These are phyloP conservation scores for Starmerella ratchasimensis DNA, from an alignment of 805 yeast species.

Conservation along the genomic window DNA sequence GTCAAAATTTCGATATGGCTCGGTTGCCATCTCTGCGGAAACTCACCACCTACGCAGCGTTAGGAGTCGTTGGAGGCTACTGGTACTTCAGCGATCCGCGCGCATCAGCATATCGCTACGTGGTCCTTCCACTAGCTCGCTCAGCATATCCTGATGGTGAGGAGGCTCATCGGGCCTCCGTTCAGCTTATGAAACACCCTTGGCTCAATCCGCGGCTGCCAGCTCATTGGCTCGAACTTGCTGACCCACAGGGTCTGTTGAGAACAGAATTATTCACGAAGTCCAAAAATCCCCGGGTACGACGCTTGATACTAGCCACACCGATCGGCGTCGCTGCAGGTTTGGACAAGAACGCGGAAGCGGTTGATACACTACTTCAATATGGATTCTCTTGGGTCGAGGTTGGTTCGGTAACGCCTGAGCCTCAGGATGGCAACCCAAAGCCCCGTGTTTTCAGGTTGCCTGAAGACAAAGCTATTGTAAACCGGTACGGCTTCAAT, in stretches of 20 bases:
- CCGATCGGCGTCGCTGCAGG: slow-evolving; percentile 96
- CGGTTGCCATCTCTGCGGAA: slow-evolving; percentile 12
- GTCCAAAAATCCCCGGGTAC: slow-evolving; percentile 18
- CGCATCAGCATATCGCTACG: slow-evolving; percentile 68
- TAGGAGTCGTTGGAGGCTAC: slow-evolving; percentile 28
- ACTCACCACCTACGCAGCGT: slow-evolving; percentile 12
- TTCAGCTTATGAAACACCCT: slow-evolving; percentile 44
- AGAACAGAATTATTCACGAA: slow-evolving; percentile 21
- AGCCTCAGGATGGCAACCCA: slow-evolving; percentile 93
- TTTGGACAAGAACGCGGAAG: slow-evolving; percentile 85
- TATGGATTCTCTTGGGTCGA: slow-evolving; percentile 83
- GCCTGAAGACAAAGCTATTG: slow-evolving; percentile 74
- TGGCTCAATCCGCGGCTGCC: slow-evolving; percentile 23
- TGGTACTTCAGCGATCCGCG: slow-evolving; percentile 60
- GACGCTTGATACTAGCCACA: slow-evolving; percentile 35
- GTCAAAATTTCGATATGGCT: too few species aligned
- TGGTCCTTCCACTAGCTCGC: slow-evolving; percentile 65
- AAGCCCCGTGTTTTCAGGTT: slow-evolving; percentile 79
- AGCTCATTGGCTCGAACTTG: slow-evolving; percentile 19
- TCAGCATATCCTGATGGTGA: slow-evolving; percentile 60
- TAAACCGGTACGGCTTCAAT: slow-evolving; percentile 89
- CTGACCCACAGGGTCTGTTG: slow-evolving; percentile 24
- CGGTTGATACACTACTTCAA: slow-evolving; percentile 63
- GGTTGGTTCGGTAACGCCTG: slow-evolving; percentile 84
- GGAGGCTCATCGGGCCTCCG: slow-evolving; percentile 65